phyloP scores from a whole-genome alignment of 306 rosid species.

The Citrullus mucosospermus region DNA sequence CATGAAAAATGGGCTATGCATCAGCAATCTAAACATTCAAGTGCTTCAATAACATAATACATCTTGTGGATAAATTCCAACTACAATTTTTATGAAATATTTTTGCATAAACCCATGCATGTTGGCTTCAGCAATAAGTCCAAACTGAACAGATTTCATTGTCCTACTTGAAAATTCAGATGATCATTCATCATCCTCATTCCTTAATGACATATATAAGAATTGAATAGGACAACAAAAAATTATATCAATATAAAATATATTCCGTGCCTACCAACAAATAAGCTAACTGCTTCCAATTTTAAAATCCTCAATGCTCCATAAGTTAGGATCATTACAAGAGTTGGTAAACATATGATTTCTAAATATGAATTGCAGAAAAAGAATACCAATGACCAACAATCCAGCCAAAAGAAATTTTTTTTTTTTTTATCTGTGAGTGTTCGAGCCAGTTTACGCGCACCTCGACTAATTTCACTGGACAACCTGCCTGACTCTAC shows the following conservation, averaged over 20 bases:
- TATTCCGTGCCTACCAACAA: neutral
- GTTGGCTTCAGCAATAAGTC: neutral
- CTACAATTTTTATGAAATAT: neutral
- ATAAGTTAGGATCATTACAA: neutral
- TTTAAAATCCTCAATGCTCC: too few relatives aligned
- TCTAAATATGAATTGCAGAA: neutral
- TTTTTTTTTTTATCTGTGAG: too few relatives aligned
- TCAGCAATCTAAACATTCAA: neutral
- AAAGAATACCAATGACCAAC: neutral
- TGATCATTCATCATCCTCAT: neutral
- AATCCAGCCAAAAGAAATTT: neutral
- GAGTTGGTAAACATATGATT: neutral
- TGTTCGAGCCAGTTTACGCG: too few relatives aligned
- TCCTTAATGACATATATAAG: neutral
- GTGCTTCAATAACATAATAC: neutral
- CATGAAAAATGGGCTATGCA: neutral
- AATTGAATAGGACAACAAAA: neutral
- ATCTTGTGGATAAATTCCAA: neutral
- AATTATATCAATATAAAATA: neutral
- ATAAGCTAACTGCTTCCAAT: neutral
- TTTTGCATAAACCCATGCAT: neutral
- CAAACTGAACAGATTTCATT: neutral
- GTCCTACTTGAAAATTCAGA: neutral
- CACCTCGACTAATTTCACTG: too few relatives aligned
- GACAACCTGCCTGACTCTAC: too few relatives aligned